Base-by-base conservation (phyloP, 768 basidiomycete species). In the Suillus plorans region DNA sequence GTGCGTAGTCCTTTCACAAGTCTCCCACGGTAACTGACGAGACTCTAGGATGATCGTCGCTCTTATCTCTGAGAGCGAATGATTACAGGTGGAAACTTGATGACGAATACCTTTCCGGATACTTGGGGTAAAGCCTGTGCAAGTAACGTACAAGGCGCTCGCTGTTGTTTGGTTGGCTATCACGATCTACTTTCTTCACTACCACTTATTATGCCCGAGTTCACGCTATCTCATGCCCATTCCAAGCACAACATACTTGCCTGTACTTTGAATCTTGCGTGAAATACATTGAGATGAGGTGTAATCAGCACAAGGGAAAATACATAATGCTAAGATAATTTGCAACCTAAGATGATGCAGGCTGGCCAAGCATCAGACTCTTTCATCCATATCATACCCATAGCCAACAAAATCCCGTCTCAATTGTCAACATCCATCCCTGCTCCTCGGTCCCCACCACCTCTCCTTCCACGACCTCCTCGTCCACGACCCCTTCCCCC, bases 31-130 rank as follows among this genome's bases (percentile, higher is more conserved):
- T 59, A 12, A 5, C 45, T 50, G 5, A 52, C 41, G 5, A 10
- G 7, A 34, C 28, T 53, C 28, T 7, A 93, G 91, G 72, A 93
- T 94, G 92, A 94, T 94, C 71, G 88, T 92, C 41, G 91, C 92
- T 28, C 86, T 94, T 68, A 92, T 94, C 72, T 89, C 91, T 64
- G 90, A 90, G 71, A 89, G 87, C 76, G 88, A 89, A 76, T 89
- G 14, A 25, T 50, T 25, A 14, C 5, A 20, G 44, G 50, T 39
- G 22, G 50, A 39, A 8, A 18, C 25, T 28, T 13, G 28, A 55
- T 53, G 31, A 62, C n/a, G 49, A 56, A 34, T 20, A 37, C 49
- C 49, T 25, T 50, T 16, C 49, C 22, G 14, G 49, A 50, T 13
- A 6, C 22, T 50, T 14, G 50, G 39, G 55, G 25, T 41, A 25